Conservation (phyloP, 2,329 filamentous ascomycete species). For the Ascochyta koolunga region DNA sequence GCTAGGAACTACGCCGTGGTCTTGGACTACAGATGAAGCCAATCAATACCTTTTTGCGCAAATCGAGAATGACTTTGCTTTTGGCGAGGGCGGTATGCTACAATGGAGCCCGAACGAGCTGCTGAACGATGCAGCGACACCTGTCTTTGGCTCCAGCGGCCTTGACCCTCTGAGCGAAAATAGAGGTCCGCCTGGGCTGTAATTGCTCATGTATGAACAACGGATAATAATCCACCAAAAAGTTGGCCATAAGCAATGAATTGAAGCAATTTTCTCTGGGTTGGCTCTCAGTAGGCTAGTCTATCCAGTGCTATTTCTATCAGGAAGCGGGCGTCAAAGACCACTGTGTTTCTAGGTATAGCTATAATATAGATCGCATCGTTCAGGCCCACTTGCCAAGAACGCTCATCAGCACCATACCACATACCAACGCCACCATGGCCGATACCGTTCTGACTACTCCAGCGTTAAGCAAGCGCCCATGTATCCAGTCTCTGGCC, state of each 20-base stretch:
- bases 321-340: neutral
- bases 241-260: too few relatives aligned
- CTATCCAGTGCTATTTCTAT: neutral
- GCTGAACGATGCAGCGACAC: slow-evolving; percentile 13
- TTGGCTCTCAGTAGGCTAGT: neutral
- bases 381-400: slow-evolving; percentile 74
- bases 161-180: slow-evolving; percentile 2
- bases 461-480: slow-evolving; percentile 57
- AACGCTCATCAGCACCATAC: slow-evolving; percentile 72
- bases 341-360: neutral
- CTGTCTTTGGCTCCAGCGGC: slow-evolving; percentile 23
- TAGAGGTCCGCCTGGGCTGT: neutral
- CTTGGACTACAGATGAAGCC: slow-evolving; percentile 37
- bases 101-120: slow-evolving; percentile 30
- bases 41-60: slow-evolving; percentile 41
- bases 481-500: slow-evolving; percentile 72
- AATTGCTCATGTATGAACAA: neutral
- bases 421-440: slow-evolving; percentile 61
- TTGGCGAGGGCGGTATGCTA: slow-evolving; percentile 35
- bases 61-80: slow-evolving; percentile 41
- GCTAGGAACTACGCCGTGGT: slow-evolving; percentile 29
- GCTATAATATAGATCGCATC: too few relatives aligned
- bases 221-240: neutral
- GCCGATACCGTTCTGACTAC: slow-evolving; percentile 58
- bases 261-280: too few relatives aligned